phyloP scores from a whole-genome alignment of 2,329 filamentous ascomycete species.

The Emergomyces orientalis region DNA sequence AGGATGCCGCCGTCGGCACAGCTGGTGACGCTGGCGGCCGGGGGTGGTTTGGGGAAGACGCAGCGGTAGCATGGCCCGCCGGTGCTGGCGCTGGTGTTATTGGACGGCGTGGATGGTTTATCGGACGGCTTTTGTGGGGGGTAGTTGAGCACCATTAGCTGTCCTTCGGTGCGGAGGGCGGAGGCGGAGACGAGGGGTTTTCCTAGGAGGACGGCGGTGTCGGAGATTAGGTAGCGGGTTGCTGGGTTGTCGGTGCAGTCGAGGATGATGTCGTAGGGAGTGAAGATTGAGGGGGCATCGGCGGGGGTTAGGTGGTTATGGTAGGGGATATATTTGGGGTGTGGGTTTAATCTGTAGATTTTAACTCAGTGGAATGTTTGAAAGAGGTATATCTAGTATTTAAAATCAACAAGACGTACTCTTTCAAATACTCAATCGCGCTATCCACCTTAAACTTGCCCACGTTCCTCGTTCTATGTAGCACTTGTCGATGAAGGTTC shows the following conservation, averaged over 20 bases:
- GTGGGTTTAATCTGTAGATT: constrained; percentile 59
- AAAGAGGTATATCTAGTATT: neutral
- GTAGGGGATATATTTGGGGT: constrained; percentile 55
- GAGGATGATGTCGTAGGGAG: constrained; percentile 69
- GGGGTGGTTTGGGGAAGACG: constrained; percentile 80
- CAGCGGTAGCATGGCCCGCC: constrained; percentile 83
- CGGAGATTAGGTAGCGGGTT: constrained; percentile 84
- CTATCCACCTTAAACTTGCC: constrained; percentile 75
- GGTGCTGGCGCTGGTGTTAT: neutral
- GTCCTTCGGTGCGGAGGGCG: constrained; percentile 78
- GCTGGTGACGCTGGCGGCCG: constrained; percentile 68
- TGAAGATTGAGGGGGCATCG: constrained; percentile 58
- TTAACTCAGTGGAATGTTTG: neutral
- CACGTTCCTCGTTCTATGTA: constrained; percentile 62
- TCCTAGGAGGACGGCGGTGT: constrained; percentile 68
- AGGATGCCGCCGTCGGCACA: constrained; percentile 91
- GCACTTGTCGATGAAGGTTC: constrained; percentile 86
- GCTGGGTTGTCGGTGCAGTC: constrained; percentile 94
- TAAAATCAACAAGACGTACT: constrained; percentile 34
- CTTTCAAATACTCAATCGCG: constrained; percentile 50
- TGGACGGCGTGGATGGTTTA: constrained; percentile 37
- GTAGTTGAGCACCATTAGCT: constrained; percentile 79
- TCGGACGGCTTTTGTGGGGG: constrained; percentile 57
- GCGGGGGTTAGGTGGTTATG: constrained; percentile 55
- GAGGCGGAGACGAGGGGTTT: constrained; percentile 84